Percentiles rank a stretch among this genome's conserved stretches.
Conservation (phyloP, 768 basidiomycete genomes). For the Lactifluus pinguis region DNA sequence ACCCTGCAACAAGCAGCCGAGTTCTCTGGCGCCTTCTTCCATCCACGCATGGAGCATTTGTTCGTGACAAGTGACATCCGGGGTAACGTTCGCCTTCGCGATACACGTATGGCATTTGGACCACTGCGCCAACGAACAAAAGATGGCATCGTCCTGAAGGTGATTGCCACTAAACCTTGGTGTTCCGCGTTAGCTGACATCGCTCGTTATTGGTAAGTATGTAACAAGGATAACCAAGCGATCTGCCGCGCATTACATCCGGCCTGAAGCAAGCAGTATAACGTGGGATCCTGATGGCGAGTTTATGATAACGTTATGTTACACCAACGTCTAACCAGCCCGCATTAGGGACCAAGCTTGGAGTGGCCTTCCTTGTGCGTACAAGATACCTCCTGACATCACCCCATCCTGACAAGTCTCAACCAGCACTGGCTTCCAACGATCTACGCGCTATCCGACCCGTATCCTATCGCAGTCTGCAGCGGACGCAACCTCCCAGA, state of each 20-base stretch:
- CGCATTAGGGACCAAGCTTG: slow-evolving; percentile 47
- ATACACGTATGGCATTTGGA: slow-evolving; percentile 68
- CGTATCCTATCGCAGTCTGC: slow-evolving; percentile 60
- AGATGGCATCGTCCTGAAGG: slow-evolving; percentile 48
- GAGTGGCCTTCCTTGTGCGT: slow-evolving; percentile 58
- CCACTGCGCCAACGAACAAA: slow-evolving; percentile 34
- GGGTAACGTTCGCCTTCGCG: slow-evolving; percentile 58
- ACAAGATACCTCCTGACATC: not conserved
- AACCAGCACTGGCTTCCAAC: slow-evolving; percentile 59
- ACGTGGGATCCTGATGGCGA: slow-evolving; percentile 60
- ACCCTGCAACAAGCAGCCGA: slow-evolving; percentile 45
- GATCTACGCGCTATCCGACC: slow-evolving; percentile 58
- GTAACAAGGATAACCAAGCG: slow-evolving; percentile 39
- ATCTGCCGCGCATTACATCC: slow-evolving; percentile 32
- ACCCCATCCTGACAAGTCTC: not conserved
- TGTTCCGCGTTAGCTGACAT: slow-evolving; percentile 11
- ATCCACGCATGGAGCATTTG: slow-evolving; percentile 58
- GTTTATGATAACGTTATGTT: slow-evolving; percentile 14
- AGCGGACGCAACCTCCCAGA: slow-evolving; percentile 49
- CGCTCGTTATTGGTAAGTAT: slow-evolving; percentile 28
- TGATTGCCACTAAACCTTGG: slow-evolving; percentile 22
- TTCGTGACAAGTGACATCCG: slow-evolving; percentile 55
- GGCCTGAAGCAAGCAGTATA: slow-evolving; percentile 62
- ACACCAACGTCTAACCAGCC: not conserved
- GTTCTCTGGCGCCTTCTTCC: slow-evolving; percentile 56